Evolutionary conservation across 2,329 filamentous ascomycete species (phyloP).

Genomic region (Hortaea werneckii): DNA sequence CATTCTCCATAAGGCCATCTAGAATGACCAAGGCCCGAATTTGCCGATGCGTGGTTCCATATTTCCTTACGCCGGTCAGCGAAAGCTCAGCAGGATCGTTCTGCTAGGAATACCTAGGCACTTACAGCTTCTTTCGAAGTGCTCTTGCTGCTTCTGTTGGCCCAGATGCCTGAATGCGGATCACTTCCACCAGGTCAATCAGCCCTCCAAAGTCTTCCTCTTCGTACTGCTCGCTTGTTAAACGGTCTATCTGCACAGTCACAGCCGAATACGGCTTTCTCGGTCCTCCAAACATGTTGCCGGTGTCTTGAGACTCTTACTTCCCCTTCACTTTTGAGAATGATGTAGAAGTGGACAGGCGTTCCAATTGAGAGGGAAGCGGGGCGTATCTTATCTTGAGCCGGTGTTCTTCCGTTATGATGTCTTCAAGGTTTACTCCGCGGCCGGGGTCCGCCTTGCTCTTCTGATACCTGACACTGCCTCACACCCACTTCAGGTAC

Average conservation of each 20-base stretch:
- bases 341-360: neutral
- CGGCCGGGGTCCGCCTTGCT: too few relatives aligned
- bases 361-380: too few relatives aligned
- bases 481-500: too few relatives aligned
- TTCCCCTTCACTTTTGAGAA: neutral
- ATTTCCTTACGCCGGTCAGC: constrained; percentile 52
- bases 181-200: constrained; percentile 86
- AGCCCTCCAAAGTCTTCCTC: constrained; percentile 88
- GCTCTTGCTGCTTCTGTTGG: constrained; percentile 84
- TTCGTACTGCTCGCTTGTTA: constrained; percentile 81
- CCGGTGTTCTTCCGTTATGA: too few relatives aligned
- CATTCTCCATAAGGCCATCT: constrained; percentile 91
- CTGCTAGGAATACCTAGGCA: neutral
- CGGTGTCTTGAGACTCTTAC: neutral
- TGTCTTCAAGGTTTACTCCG: too few relatives aligned
- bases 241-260: constrained; percentile 80
- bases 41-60: constrained; percentile 88
- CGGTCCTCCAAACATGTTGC: constrained; percentile 9
- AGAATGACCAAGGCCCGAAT: constrained; percentile 78
- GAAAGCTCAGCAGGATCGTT: neutral
- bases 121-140: constrained; percentile 84
- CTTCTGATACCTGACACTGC: too few relatives aligned
- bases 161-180: constrained; percentile 78
- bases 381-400: too few relatives aligned
- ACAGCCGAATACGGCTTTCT: constrained; percentile 88